These are phyloP conservation scores for Leishmania braziliensis DNA, from an alignment of 208 protist species.

Conservation along the genomic window DNA sequence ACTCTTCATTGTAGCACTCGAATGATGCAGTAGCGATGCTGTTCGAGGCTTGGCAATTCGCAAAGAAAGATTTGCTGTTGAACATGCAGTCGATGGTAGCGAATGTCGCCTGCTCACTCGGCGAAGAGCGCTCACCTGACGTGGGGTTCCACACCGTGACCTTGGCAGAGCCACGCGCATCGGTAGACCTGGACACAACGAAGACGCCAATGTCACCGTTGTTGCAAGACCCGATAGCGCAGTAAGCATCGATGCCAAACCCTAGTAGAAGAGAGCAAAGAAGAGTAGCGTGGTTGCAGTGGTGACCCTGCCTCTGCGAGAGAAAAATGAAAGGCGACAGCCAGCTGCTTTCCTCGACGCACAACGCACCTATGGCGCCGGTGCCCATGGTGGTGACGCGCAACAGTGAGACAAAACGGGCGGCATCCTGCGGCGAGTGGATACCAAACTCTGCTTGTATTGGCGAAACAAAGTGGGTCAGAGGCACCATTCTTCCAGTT, in stretches of 20 bases:
- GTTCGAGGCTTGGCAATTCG: constrained; percentile 83
- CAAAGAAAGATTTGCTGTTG: constrained; percentile 87
- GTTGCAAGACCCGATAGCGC: constrained; percentile 57
- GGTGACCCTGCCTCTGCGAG: constrained; percentile 78
- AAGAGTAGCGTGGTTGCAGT: constrained; percentile 86
- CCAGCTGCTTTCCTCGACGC: constrained; percentile 49
- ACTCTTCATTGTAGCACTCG: constrained; percentile 87
- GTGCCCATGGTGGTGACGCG: constrained; percentile 47
- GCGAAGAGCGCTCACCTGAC: constrained; percentile 55
- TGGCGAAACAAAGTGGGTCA: constrained; percentile 87
- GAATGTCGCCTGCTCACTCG: constrained; percentile 51
- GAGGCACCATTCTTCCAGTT: constrained; percentile 82
- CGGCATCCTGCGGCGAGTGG: constrained; percentile 77
- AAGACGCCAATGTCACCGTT: constrained; percentile 64
- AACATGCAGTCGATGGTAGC: constrained; percentile 85
- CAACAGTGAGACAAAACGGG: constrained; percentile 91
- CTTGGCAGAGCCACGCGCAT: constrained; percentile 33
- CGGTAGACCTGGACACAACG: constrained; percentile 64
- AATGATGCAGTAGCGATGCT: constrained; percentile 61
- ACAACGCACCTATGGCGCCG: constrained; percentile 34
- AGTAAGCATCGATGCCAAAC: constrained; percentile 91
- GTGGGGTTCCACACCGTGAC: constrained; percentile 85
- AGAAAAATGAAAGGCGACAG: constrained; percentile 85
- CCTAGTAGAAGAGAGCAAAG: constrained; percentile 92
- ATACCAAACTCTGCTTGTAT: constrained; percentile 74